A percentile compares a stretch with the other conserved stretches of the same genome.
Conservation (phyloP, 2,329 filamentous ascomycete species). For the Dactylellina parvicollis region DNA sequence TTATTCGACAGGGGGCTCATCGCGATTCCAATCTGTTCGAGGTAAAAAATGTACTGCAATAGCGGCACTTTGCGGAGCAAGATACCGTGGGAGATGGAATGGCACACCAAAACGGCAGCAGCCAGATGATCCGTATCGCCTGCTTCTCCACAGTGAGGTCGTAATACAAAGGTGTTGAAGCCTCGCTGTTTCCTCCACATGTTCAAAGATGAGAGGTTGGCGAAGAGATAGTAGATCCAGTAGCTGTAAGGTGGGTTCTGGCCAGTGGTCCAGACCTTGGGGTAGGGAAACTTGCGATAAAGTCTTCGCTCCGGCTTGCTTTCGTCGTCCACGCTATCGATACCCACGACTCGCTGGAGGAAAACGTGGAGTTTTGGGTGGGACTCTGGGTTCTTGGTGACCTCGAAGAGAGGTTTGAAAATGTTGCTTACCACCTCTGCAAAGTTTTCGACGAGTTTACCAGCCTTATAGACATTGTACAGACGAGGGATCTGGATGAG, state of each 20-base stretch:
- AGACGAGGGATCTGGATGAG: conserved; percentile 93
- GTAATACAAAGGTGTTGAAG: conserved; percentile 93
- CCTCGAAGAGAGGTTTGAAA: conserved; percentile 93
- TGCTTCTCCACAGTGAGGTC: conserved; percentile 95
- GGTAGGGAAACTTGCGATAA: conserved; percentile 94
- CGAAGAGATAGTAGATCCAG: conserved; percentile 97
- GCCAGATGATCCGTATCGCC: conserved; percentile 96
- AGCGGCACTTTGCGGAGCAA: conserved; percentile 92
- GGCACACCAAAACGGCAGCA: conserved; percentile 87
- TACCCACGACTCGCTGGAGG: conserved; percentile 91
- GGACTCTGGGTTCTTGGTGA: conserved; percentile 83
- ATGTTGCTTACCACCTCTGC: conserved; percentile 91
- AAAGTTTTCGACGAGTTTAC: conserved; percentile 84
- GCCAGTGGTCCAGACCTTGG: conserved; percentile 85
- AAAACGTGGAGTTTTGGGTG: conserved; percentile 96
- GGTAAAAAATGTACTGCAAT: conserved; percentile 95
- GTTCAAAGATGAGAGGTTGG: conserved; percentile 93
- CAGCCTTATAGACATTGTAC: conserved; percentile 94
- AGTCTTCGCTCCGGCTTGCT: conserved; percentile 93
- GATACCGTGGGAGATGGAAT: conserved; percentile 96
- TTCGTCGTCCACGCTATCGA: conserved; percentile 97
- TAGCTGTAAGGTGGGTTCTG: conserved; percentile 99
- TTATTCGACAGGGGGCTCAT: conserved; percentile 99
- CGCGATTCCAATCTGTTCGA: conserved; percentile 96
- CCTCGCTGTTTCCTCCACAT: conserved; percentile 88